Percentiles rank a stretch among this genome's conserved stretches.
These are phyloP conservation scores for Rhipidocladum racemiflorum DNA, from an alignment of 176 grass and related monocot species.

Conservation along the genomic window DNA sequence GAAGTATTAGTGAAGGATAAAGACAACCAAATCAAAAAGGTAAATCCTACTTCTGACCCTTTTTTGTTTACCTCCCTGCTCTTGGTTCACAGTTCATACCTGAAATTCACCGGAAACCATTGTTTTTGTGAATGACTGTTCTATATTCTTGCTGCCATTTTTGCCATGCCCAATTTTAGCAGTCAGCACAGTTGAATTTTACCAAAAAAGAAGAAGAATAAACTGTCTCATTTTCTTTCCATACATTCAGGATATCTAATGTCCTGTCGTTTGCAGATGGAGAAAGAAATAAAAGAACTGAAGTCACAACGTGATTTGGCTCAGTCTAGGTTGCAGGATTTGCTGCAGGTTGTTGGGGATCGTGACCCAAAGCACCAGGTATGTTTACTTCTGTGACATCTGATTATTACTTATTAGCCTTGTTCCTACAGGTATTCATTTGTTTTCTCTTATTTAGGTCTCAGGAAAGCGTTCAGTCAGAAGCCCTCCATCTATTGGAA, in stretches of 20 bases:
- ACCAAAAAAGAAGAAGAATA: not conserved
- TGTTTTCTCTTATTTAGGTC: constrained; percentile 47
- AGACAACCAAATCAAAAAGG: constrained; percentile 75
- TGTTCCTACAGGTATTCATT: constrained; percentile 14
- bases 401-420: not conserved
- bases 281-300: constrained; percentile 87
- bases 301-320: constrained; percentile 72
- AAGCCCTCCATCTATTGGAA: constrained; percentile 52
- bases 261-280: constrained; percentile 57
- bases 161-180: not conserved
- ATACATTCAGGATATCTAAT: constrained; percentile 18
- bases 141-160: not conserved
- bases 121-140: not conserved
- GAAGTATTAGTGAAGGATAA: constrained; percentile 72
- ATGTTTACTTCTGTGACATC: constrained; percentile 24
- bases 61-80: not conserved
- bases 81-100: not conserved
- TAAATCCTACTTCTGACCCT: constrained; percentile 12
- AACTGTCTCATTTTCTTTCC: not conserved
- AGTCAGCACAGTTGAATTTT: not conserved
- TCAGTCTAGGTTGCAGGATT: constrained; percentile 67
- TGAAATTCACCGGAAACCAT: not conserved
- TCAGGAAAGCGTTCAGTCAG: constrained; percentile 45
- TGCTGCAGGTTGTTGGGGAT: constrained; percentile 59
- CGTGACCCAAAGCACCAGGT: constrained; percentile 53